Evolutionary conservation across 768 basidiomycete genomes (phyloP), one percentile per base, ranked within the genome.

Genomic region (Hypsizygus marmoreus): DNA sequence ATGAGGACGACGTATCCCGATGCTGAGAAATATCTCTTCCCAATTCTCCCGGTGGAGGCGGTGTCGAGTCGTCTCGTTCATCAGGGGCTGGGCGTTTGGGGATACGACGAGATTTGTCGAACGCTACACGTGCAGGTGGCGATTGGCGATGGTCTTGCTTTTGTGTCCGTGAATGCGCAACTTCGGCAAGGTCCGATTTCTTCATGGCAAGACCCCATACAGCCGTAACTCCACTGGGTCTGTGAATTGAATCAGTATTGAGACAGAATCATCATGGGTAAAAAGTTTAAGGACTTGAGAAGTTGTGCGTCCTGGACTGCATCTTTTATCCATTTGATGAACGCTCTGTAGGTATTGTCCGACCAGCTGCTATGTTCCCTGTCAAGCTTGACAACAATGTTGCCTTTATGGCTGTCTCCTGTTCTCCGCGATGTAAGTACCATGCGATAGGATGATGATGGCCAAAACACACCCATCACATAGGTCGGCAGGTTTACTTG

Each of bases 301-400:
- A 19, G 14, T 1, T 1, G 4, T 16, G 12, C 28, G 1, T 29
- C 7, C 14, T 37, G 26, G 3, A 34, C 36, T 8, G 19, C n/a
- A 2, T 6, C 1, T 40, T 42, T 51, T 17, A 57, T 31, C 56
- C 56, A 57, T 2, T 12, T 6, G 8, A 50, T 24, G 17, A 57
- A 45, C 7, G 36, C 23, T 1, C 4, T 10, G 13, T 51, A 48
- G 26, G 22, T 43, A 10, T 11, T 12, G 8, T 29, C 10, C 0
- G 22, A 24, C 45, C 48, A 49, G 14, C 39, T 30, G 5, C 38
- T 29, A 31, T 25, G 13, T 24, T 10, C 8, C 14, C 6, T 37
- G 17, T 63, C 53, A 22, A 63, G 51, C 40, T 47, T 55, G 13
- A 63, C 24, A 14, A 47, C 43, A 19, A 64, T 53, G 2, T 49